phyloP scores from a whole-genome alignment of 352 stramenopile species.

The Pythium brachiatum region DNA sequence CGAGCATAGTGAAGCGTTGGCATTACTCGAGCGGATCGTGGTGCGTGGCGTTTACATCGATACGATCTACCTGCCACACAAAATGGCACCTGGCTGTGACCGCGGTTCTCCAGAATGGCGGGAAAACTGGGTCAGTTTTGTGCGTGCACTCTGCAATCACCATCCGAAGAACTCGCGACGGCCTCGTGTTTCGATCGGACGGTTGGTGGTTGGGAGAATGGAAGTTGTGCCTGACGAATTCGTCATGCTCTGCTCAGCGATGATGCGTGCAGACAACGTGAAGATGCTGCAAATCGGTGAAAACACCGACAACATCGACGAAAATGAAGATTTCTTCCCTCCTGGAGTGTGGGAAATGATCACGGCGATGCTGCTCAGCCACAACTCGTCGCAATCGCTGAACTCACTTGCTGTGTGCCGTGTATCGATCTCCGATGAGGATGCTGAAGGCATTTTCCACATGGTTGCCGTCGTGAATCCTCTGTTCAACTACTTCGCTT shows the following conservation, averaged over 20 bases:
- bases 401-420: neutral
- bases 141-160: neutral
- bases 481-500: neutral
- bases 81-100: too few species aligned
- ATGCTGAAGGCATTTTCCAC: neutral
- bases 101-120: constrained; percentile 4
- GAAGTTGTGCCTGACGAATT: neutral
- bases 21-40: constrained; percentile 3
- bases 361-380: neutral
- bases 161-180: neutral
- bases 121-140: constrained; percentile 1
- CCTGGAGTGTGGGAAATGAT: neutral
- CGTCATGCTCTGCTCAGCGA: neutral
- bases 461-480: neutral
- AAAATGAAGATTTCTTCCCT: neutral
- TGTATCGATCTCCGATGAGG: neutral
- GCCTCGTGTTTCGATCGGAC: neutral
- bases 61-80: neutral
- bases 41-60: constrained; percentile 1
- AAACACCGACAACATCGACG: neutral
- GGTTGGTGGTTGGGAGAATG: neutral
- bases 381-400: neutral
- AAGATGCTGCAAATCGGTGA: neutral
- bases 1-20: neutral
- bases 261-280: neutral